Evolutionary conservation across 108 stramenopile species (phyloP).

Genomic region (Nitzschia putrida): DNA sequence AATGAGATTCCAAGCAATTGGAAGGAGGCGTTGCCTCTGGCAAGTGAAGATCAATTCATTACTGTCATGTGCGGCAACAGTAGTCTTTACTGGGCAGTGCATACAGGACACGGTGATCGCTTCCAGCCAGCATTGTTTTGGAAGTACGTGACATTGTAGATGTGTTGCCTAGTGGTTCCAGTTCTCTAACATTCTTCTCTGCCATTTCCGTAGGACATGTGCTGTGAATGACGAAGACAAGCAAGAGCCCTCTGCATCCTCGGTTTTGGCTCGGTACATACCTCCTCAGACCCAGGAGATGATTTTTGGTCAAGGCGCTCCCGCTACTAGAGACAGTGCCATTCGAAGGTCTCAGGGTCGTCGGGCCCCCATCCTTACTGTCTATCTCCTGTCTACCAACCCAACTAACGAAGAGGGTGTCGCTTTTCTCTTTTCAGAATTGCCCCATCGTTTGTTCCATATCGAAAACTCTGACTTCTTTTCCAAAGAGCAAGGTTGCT

Average conservation of each 20-base stretch:
- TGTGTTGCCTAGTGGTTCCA: no score
- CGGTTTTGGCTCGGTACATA: slow-evolving; percentile 18
- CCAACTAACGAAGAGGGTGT: slow-evolving; percentile 31
- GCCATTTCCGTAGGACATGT: slow-evolving; percentile 23
- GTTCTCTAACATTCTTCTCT: background rate
- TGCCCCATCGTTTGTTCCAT: slow-evolving; percentile 54
- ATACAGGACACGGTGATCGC: slow-evolving; percentile 30
- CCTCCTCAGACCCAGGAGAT: slow-evolving; percentile 18
- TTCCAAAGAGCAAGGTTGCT: slow-evolving; percentile 54
- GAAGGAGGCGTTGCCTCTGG: slow-evolving; percentile 34
- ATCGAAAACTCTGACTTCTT: slow-evolving; percentile 68
- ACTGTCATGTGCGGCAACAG: slow-evolving; percentile 64
- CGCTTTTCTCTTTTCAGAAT: slow-evolving; percentile 34
- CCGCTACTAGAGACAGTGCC: slow-evolving; percentile 6
- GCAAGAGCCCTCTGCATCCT: slow-evolving; percentile 24
- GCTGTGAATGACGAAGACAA: slow-evolving; percentile 12
- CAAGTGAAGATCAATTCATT: slow-evolving; percentile 30
- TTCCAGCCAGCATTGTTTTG: slow-evolving; percentile 63
- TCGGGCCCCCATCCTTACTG: slow-evolving; percentile 25
- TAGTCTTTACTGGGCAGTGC: slow-evolving; percentile 72
- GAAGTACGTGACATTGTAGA: slow-evolving; percentile 40
- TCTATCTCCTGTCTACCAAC: slow-evolving; percentile 72
- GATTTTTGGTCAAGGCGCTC: slow-evolving; percentile 30
- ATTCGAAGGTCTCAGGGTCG: slow-evolving; percentile 6
- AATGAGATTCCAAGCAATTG: slow-evolving; percentile 13